These are phyloP conservation scores for Setaria viridis DNA, from an alignment of 202 grass and related monocot species.

Conservation along the genomic window DNA sequence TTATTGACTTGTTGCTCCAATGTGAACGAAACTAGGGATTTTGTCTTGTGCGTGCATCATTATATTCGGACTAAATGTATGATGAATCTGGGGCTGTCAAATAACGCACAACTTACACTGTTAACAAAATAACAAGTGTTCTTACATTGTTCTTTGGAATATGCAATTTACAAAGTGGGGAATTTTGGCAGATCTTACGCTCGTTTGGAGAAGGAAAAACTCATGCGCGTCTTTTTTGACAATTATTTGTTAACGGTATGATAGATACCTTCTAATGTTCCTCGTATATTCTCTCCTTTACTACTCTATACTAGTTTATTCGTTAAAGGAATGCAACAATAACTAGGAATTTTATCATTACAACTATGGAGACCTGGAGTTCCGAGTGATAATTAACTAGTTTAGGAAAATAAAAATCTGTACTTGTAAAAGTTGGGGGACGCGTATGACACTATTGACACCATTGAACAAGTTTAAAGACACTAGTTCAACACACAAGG, in stretches of 20 bases:
- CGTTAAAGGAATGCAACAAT: not conserved
- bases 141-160: not conserved
- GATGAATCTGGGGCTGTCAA: not conserved
- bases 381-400: not conserved
- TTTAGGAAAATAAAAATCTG: not conserved
- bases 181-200: not conserved
- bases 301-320: too few species aligned
- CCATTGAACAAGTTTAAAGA: too few species aligned
- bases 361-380: too few species aligned
- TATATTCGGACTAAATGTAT: not conserved
- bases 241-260: not conserved
- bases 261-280: too few species aligned
- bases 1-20: not conserved
- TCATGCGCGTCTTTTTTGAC: not conserved
- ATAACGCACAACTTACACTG: not conserved
- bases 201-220: not conserved
- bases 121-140: not conserved
- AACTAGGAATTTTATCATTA: too few species aligned
- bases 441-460: too few species aligned
- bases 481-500: not conserved
- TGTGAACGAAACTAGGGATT: not conserved
- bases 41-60: not conserved
- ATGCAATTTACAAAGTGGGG: not conserved
- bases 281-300: not conserved
- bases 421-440: not conserved